Conservation (phyloP, 2,329 filamentous ascomycete genomes). For the Hansfordia pulvinata region DNA sequence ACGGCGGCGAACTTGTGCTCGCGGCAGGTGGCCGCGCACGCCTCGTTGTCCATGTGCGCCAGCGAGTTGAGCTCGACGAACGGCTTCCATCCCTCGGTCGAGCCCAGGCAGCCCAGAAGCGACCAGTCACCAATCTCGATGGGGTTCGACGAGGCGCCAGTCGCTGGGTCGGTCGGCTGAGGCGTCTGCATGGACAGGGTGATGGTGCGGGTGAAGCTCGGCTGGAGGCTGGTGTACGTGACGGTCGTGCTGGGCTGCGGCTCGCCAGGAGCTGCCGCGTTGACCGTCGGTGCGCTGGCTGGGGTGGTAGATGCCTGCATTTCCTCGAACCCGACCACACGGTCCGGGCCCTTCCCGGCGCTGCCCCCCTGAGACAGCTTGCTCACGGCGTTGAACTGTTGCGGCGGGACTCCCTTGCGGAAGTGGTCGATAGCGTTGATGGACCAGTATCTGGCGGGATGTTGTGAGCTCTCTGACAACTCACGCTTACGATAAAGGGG, state of each 20-base stretch:
- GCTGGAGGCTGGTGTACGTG: constrained; percentile 2
- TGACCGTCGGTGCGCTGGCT: too few relatives aligned
- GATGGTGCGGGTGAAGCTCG: constrained; percentile 13
- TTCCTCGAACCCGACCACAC: too few relatives aligned
- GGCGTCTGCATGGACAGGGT: constrained; percentile 10
- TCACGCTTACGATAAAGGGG: too few relatives aligned
- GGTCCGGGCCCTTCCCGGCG: too few relatives aligned
- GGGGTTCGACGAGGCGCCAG: constrained; percentile 5
- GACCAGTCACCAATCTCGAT: constrained; percentile 8
- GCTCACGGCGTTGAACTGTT: too few relatives aligned
- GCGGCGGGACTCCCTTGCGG: constrained; percentile 4
- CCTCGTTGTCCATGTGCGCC: constrained; percentile 23
- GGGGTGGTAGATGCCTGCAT: too few relatives aligned
- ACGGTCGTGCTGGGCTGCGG: constrained; percentile 3
- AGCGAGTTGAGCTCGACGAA: constrained; percentile 18
- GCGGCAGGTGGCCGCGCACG: constrained; percentile 23
- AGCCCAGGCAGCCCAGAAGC: constrained; percentile 24
- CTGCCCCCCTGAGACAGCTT: too few relatives aligned
- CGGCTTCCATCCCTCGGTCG: constrained; percentile 18
- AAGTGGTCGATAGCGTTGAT: constrained; percentile 41
- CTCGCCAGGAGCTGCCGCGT: too few relatives aligned
- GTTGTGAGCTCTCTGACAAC: constrained; percentile 1
- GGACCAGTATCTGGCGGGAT: constrained; percentile 32
- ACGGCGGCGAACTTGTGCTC: constrained; percentile 24
- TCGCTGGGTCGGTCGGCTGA: constrained; percentile 8